phyloP scores from a whole-genome alignment of 768 basidiomycete genomes.

The Amanita fuliginea region DNA sequence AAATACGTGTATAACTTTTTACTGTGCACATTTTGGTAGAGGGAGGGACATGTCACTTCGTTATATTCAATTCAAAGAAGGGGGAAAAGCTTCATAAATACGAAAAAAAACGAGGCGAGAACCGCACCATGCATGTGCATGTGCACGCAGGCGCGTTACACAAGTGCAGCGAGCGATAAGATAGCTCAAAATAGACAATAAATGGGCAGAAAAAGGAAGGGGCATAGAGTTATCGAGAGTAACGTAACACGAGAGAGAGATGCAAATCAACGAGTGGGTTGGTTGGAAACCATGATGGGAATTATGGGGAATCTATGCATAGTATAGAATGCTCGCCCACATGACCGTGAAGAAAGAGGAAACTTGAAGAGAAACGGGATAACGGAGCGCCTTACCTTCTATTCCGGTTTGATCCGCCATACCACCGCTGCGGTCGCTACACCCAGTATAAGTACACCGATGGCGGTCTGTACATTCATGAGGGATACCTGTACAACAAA shows the following conservation, averaged over 20 bases:
- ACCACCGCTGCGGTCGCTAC: slow-evolving; percentile 64
- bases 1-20: background rate
- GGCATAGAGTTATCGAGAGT: background rate
- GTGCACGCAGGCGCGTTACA: no score
- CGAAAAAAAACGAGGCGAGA: background rate
- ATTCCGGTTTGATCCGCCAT: slow-evolving; percentile 51
- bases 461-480: slow-evolving; percentile 41
- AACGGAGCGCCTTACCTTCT: background rate
- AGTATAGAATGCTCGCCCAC: background rate
- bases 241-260: background rate
- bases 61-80: background rate
- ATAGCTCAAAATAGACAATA: background rate
- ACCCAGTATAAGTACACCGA: slow-evolving; percentile 55
- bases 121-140: background rate
- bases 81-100: background rate
- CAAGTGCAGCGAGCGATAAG: background rate
- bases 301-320: slow-evolving; percentile 1
- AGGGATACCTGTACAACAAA: slow-evolving; percentile 10
- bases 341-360: background rate
- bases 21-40: background rate
- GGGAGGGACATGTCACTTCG: background rate
- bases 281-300: background rate
- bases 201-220: background rate
- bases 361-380: background rate
- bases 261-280: background rate